phyloP scores from a whole-genome alignment of 495 filamentous ascomycete genomes.

The Aspergillus ostianus region DNA sequence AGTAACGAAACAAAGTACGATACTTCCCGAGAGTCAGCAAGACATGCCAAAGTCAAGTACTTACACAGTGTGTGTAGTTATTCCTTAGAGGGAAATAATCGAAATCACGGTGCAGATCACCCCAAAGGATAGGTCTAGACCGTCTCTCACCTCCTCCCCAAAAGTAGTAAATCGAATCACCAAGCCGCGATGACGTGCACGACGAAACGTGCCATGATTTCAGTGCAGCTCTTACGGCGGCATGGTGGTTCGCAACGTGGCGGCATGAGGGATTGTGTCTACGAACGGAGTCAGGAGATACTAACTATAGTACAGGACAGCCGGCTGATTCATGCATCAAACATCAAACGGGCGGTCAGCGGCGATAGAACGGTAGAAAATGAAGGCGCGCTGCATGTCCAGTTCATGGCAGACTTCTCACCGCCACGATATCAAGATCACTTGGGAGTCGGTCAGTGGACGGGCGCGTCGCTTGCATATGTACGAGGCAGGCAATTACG shows the following conservation, averaged over 20 bases:
- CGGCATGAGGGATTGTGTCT: background rate
- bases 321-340: too few species aligned
- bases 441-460: constrained; percentile 9
- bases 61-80: too few species aligned
- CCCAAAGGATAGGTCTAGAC: background rate
- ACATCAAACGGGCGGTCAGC: background rate
- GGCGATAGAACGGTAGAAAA: too few species aligned
- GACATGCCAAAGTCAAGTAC: too few species aligned
- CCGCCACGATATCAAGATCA: constrained; percentile 21
- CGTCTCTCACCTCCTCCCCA: too few species aligned
- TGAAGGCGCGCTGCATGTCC: background rate
- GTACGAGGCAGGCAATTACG: background rate
- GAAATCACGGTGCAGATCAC: too few species aligned
- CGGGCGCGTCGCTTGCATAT: background rate
- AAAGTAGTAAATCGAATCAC: too few species aligned
- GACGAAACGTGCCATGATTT: background rate
- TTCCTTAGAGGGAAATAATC: too few species aligned
- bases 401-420: constrained; percentile 10
- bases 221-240: too few species aligned
- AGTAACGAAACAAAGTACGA: too few species aligned
- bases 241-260: background rate
- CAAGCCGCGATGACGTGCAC: background rate
- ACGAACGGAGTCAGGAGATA: background rate
- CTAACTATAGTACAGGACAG: too few species aligned
- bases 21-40: too few species aligned